Evolutionary conservation across 2,329 filamentous ascomycete genomes (phyloP).

Genomic region (Rasamsonia emersonii): DNA sequence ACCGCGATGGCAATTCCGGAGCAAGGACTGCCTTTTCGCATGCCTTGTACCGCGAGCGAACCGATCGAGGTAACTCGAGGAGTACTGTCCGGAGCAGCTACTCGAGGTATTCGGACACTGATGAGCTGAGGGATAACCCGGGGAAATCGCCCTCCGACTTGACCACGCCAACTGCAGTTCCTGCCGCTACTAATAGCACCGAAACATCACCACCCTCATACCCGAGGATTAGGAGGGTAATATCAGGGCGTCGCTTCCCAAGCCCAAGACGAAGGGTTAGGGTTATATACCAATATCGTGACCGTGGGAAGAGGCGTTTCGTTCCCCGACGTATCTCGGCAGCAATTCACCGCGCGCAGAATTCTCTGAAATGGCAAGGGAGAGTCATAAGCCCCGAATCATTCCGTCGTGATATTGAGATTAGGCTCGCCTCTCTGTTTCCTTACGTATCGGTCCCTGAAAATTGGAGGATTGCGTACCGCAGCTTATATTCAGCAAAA

Average conservation of each 20-base stretch:
- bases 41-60: background rate
- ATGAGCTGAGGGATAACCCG: too few species aligned
- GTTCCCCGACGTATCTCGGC: conserved; percentile 8
- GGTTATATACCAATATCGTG: too few species aligned
- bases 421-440: conserved; percentile 18
- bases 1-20: background rate
- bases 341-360: conserved; percentile 12
- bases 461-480: conserved; percentile 18
- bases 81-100: background rate
- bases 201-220: background rate
- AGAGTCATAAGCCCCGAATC: conserved; percentile 13
- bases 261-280: too few species aligned
- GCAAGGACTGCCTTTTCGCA: background rate
- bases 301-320: too few species aligned
- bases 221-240: background rate
- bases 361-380: conserved; percentile 11
- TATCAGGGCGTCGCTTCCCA: conserved; percentile 4
- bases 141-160: too few species aligned
- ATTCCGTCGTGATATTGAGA: conserved; percentile 13
- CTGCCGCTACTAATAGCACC: too few species aligned
- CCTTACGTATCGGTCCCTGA: conserved; percentile 8
- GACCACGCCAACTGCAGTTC: too few species aligned
- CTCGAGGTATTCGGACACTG: background rate
- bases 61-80: background rate
- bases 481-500: conserved; percentile 17